Evolutionary conservation across 148 eudicot species (phyloP).

Genomic region (Talinum fruticosum): DNA sequence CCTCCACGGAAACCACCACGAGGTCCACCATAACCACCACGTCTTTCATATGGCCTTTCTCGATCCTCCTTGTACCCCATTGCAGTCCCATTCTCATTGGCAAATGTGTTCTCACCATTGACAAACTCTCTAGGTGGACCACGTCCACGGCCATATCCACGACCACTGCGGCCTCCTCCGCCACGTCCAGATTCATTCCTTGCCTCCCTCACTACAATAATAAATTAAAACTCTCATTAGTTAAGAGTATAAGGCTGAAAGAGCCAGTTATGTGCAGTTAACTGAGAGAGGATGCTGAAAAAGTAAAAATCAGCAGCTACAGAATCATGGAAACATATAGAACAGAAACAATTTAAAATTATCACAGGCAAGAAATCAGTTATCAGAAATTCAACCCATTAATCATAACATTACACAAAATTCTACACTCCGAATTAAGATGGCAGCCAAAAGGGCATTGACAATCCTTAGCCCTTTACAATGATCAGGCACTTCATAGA

Average conservation of each 20-base stretch:
- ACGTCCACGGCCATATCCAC: slow-evolving; percentile 52
- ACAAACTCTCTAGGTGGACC: slow-evolving; percentile 41
- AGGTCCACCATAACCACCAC: slow-evolving; percentile 43
- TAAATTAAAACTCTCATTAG: not conserved
- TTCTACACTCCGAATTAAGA: not conserved
- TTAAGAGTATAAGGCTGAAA: not conserved
- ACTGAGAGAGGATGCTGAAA: not conserved
- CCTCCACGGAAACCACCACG: slow-evolving; percentile 64
- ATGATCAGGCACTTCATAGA: not conserved
- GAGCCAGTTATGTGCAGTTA: not conserved
- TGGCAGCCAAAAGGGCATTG: no score
- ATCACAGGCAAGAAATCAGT: not conserved
- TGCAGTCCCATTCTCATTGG: slow-evolving; percentile 40
- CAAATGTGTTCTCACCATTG: slow-evolving; percentile 33
- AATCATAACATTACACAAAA: not conserved
- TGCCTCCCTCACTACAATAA: slow-evolving; percentile 53
- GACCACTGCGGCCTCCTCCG: slow-evolving; percentile 51
- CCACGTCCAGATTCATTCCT: slow-evolving; percentile 54
- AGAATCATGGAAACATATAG: not conserved
- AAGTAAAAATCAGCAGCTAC: not conserved
- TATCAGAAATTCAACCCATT: not conserved
- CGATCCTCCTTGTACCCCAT: slow-evolving; percentile 48
- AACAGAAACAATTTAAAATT: not conserved
- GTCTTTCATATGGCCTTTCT: slow-evolving; percentile 51
- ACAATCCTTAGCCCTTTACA: no score